A percentile compares a stretch with the other conserved stretches of the same genome.
Evolutionary conservation across 2,329 filamentous ascomycete genomes (phyloP).

Genomic region (Chrysosporium queenslandicum): DNA sequence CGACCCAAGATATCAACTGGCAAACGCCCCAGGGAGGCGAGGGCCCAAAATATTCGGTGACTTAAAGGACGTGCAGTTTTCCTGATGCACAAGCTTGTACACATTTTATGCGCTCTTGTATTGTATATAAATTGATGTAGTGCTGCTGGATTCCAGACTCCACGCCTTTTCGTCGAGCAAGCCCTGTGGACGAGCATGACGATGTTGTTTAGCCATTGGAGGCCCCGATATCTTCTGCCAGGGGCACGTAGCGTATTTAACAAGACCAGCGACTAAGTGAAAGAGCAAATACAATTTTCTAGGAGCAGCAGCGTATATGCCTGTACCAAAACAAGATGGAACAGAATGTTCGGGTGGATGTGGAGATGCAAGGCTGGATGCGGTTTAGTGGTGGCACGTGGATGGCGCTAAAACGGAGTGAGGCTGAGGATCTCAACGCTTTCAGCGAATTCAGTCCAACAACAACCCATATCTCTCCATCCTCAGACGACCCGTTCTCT

Average conservation of each 20-base stretch:
- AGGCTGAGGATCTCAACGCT: constrained; percentile 10
- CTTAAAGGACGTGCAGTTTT: constrained; percentile 25
- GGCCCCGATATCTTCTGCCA: neutral
- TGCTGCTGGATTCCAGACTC: neutral
- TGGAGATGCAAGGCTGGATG: constrained; percentile 3
- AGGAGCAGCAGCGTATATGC: neutral
- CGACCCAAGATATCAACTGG: constrained; percentile 95
- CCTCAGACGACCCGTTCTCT: neutral
- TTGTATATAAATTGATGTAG: constrained; percentile 5
- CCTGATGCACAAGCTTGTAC: neutral
- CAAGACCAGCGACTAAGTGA: too few species aligned
- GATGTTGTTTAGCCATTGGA: neutral
- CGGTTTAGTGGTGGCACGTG: constrained; percentile 13
- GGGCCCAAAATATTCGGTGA: constrained; percentile 56
- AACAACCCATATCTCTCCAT: neutral
- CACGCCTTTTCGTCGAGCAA: neutral
- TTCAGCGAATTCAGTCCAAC: neutral
- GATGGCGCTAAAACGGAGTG: constrained; percentile 4
- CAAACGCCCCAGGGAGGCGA: constrained; percentile 87
- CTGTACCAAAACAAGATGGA: neutral
- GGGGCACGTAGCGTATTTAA: neutral
- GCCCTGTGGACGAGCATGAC: neutral
- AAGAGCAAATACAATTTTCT: neutral
- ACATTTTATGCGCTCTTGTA: neutral
- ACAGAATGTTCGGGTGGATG: neutral